Evolutionary conservation across 2,329 filamentous ascomycete genomes (phyloP).

Genomic region (Phoma herbarum): DNA sequence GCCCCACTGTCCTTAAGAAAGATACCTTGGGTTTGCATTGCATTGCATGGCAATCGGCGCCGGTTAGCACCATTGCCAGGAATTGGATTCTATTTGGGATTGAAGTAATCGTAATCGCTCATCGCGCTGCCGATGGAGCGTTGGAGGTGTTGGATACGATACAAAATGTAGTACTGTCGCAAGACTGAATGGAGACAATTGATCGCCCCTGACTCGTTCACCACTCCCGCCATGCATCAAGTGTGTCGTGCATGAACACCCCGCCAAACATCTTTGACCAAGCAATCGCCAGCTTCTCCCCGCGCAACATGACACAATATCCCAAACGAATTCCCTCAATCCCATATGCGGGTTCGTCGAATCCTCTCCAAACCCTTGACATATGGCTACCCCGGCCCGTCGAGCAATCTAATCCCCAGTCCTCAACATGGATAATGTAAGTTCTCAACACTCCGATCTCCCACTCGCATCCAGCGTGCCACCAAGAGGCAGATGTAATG

Average conservation of each 20-base stretch:
- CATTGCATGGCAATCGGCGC: constrained; percentile 35
- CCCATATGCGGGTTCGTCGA: constrained; percentile 39
- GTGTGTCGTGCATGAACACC: constrained; percentile 23
- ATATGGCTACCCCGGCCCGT: constrained; percentile 53
- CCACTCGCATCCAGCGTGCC: background rate
- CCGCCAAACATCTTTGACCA: constrained; percentile 26
- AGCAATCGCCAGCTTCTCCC: constrained; percentile 3
- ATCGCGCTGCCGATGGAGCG: constrained; percentile 8
- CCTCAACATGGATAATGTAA: constrained; percentile 50
- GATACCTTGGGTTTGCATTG: constrained; percentile 44
- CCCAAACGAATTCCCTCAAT: constrained; percentile 32
- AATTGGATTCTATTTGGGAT: constrained; percentile 21
- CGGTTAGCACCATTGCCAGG: constrained; percentile 31
- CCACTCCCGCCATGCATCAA: constrained; percentile 15
- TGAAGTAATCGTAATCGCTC: constrained; percentile 27
- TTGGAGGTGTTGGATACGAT: constrained; percentile 10
- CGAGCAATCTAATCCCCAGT: constrained; percentile 23
- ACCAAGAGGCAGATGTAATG: background rate
- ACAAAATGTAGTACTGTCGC: constrained; percentile 14
- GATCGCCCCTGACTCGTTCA: constrained; percentile 11
- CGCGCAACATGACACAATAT: constrained; percentile 31
- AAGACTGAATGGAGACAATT: constrained; percentile 21
- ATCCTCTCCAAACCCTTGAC: constrained; percentile 54
- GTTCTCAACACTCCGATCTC: constrained; percentile 15
- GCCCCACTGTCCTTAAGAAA: constrained; percentile 43